Conservation (phyloP, 2,329 filamentous ascomycete genomes). For the Monilinia laxa region DNA sequence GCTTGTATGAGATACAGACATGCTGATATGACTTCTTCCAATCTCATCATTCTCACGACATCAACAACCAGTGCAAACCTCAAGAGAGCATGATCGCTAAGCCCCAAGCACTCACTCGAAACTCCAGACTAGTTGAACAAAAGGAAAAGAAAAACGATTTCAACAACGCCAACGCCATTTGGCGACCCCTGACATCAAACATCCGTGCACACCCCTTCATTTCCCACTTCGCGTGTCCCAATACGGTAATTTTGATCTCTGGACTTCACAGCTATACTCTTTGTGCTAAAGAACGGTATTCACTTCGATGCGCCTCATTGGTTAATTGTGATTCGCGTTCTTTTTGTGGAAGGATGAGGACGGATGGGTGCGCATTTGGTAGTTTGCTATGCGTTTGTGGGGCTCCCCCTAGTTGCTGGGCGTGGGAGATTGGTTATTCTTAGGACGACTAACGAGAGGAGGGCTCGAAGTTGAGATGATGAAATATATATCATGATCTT, state of each 20-base stretch:
- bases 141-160: neutral
- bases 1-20: too few species aligned
- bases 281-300: neutral
- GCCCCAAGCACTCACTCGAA: neutral
- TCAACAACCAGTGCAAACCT: too few species aligned
- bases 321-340: neutral
- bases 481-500: slow-evolving; percentile 7
- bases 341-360: neutral
- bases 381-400: slow-evolving; percentile 8
- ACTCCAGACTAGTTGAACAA: neutral
- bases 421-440: neutral
- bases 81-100: neutral
- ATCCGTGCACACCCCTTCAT: slow-evolving; percentile 19
- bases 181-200: slow-evolving; percentile 1
- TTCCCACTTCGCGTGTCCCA: neutral
- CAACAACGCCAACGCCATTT: neutral
- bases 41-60: too few species aligned
- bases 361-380: neutral
- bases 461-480: neutral
- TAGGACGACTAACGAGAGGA: neutral
- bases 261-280: neutral
- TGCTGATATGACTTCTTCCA: too few species aligned
- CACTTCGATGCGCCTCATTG: neutral
- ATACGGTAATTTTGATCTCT: neutral
- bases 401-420: neutral